Evolutionary conservation across 108 stramenopile genomes (phyloP).

Genomic region (Pseudonitzschia multistriata): DNA sequence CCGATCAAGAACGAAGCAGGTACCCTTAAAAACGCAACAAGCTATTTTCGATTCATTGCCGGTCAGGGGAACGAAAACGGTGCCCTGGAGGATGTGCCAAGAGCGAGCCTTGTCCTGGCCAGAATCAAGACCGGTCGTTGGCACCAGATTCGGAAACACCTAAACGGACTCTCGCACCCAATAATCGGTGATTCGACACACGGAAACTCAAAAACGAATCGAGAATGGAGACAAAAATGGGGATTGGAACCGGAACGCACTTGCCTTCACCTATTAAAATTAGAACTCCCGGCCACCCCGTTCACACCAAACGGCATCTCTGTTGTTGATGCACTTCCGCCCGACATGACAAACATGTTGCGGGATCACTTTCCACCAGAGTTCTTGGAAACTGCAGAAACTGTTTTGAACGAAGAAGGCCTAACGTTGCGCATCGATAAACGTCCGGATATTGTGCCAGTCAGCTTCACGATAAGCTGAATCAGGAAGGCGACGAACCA

Average conservation of each 20-base stretch:
- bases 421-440: slow-evolving; percentile 11
- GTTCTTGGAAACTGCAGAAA: slow-evolving; percentile 50
- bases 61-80: slow-evolving; percentile 52
- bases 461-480: neutral
- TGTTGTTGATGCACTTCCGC: slow-evolving; percentile 51
- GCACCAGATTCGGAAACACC: slow-evolving; percentile 87
- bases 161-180: slow-evolving; percentile 81
- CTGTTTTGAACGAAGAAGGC: slow-evolving; percentile 61
- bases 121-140: slow-evolving; percentile 75
- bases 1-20: slow-evolving; percentile 76
- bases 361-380: slow-evolving; percentile 55
- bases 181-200: slow-evolving; percentile 84
- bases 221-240: slow-evolving; percentile 59
- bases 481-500: neutral
- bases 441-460: neutral
- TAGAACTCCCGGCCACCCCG: slow-evolving; percentile 51
- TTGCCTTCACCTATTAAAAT: slow-evolving; percentile 62
- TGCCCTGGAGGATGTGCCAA: slow-evolving; percentile 33
- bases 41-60: slow-evolving; percentile 67
- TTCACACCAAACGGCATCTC: slow-evolving; percentile 60
- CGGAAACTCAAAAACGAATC: slow-evolving; percentile 62
- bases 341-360: slow-evolving; percentile 71
- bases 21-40: slow-evolving; percentile 63
- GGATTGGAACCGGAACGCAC: slow-evolving; percentile 69
- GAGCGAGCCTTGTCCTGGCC: slow-evolving; percentile 74